phyloP scores from a whole-genome alignment of 208 protist species.

The Lotmaria passim region DNA sequence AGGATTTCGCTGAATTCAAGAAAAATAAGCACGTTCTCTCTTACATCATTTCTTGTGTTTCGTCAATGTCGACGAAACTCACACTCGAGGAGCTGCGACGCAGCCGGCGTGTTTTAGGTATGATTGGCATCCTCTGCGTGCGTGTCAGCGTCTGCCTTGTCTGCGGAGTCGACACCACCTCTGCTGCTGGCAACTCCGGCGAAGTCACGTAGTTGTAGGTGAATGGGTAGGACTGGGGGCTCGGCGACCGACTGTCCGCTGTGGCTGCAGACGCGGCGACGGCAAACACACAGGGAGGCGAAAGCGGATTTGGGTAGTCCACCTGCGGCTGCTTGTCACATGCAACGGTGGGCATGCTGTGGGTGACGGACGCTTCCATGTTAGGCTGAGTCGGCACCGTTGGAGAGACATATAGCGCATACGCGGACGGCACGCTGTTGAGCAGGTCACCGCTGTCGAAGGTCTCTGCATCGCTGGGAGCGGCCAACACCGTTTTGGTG shows the following conservation, averaged over 20 bases:
- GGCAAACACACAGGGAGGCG: background rate
- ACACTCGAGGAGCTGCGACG: slow-evolving; percentile 12
- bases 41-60: background rate
- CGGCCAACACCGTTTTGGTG: too few species aligned
- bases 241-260: background rate
- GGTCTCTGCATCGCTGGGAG: too few species aligned
- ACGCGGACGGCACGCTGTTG: too few species aligned
- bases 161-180: too few species aligned
- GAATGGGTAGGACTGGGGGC: too few species aligned
- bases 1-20: too few species aligned
- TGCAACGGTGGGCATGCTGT: too few species aligned
- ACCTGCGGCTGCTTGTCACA: background rate
- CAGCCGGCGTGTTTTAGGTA: background rate
- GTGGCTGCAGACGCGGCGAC: background rate
- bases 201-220: slow-evolving; percentile 1
- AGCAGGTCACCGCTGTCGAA: too few species aligned
- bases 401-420: too few species aligned
- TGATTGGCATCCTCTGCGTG: background rate
- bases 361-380: too few species aligned
- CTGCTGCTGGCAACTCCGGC: slow-evolving; percentile 8
- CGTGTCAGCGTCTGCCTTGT: background rate
- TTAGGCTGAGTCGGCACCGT: too few species aligned
- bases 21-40: too few species aligned
- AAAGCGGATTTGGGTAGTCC: background rate
- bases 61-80: slow-evolving; percentile 14